phyloP scores from a whole-genome alignment of 305 asterid genomes.

The Fraxinus ornus region DNA sequence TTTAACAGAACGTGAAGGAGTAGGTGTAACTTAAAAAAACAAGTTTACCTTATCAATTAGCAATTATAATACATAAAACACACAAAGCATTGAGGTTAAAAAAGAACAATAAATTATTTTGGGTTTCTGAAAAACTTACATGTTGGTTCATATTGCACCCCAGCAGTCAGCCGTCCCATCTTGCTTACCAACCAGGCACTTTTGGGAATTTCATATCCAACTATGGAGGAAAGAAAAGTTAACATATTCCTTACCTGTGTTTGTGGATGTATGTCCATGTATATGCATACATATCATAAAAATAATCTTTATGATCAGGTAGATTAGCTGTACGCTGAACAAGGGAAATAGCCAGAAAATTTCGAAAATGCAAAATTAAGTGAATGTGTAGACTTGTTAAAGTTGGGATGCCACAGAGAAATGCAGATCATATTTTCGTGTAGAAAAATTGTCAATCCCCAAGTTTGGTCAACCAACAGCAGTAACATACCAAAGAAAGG shows the following conservation, averaged over 20 bases:
- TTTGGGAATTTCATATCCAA: constrained; percentile 65
- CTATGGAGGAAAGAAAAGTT: constrained; percentile 35
- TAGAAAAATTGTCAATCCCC: neutral
- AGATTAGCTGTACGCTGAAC: neutral
- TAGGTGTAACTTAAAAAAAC: neutral
- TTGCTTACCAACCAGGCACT: constrained; percentile 87
- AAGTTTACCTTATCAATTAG: neutral
- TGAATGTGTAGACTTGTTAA: constrained; percentile 2
- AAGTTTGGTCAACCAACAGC: constrained; percentile 13
- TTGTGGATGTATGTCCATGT: neutral
- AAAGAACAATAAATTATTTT: neutral
- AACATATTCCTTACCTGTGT: neutral
- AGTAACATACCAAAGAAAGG: constrained; percentile 61
- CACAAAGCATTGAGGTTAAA: neutral
- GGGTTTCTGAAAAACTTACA: constrained; percentile 47
- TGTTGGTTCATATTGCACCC: constrained; percentile 83
- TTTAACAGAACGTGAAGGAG: neutral
- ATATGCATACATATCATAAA: constrained; percentile 9
- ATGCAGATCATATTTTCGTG: neutral
- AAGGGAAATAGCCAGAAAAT: neutral
- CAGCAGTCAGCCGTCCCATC: constrained; percentile 85
- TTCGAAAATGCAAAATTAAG: neutral
- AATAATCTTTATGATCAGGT: neutral
- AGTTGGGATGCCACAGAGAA: constrained; percentile 4
- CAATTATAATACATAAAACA: neutral